A percentile compares a stretch with the other conserved stretches of the same genome.
Evolutionary conservation across 2,329 filamentous ascomycete genomes (phyloP).

Genomic region (Pseudogymnoascus sp.): DNA sequence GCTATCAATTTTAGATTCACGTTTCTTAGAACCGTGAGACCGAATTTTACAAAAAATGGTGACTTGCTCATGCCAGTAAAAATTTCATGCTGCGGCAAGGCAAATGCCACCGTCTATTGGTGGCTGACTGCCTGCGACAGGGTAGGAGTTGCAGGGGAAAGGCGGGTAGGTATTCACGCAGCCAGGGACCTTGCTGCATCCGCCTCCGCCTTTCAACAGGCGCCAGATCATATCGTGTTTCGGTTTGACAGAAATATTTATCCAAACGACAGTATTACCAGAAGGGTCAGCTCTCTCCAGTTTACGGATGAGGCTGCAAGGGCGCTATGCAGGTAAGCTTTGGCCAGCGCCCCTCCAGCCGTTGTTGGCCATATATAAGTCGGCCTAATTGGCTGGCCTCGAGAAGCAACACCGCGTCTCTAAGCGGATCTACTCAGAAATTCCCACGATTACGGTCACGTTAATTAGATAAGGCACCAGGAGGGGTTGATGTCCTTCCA

Average conservation of each 20-base stretch:
- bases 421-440: background rate
- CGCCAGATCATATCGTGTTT: slow-evolving; percentile 9
- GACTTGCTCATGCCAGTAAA: background rate
- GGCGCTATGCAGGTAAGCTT: slow-evolving; percentile 3
- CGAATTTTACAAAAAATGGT: background rate
- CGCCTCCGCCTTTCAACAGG: slow-evolving; percentile 9
- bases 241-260: slow-evolving; percentile 6
- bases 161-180: slow-evolving; percentile 2
- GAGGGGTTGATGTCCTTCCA: slow-evolving; percentile 1
- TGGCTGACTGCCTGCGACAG: background rate
- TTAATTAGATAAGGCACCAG: slow-evolving; percentile 4
- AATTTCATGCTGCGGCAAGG: background rate
- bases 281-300: background rate
- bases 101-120: background rate
- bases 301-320: background rate
- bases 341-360: background rate
- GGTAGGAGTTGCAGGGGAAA: background rate
- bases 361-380: background rate
- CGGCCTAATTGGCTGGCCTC: background rate
- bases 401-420: background rate
- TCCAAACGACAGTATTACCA: background rate
- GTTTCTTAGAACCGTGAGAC: background rate
- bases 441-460: background rate
- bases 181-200: slow-evolving; percentile 2
- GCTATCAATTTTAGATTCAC: background rate